Conservation (phyloP, 2,329 filamentous ascomycete species). For the Purpureocillium lavendulum region DNA sequence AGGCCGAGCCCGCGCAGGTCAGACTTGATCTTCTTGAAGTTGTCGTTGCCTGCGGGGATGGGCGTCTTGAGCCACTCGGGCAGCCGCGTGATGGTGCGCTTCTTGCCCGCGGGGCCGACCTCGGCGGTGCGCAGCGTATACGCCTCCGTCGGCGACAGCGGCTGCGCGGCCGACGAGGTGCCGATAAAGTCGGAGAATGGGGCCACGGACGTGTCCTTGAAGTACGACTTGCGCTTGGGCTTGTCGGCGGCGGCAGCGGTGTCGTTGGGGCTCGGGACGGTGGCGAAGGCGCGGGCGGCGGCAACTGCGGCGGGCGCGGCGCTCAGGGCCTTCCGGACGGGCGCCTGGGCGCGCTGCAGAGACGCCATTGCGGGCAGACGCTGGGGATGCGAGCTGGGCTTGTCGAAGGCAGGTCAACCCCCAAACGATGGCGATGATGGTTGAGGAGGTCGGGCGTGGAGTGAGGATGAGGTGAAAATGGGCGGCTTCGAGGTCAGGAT, state of each 20-base stretch:
- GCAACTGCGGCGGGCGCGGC: conserved; percentile 17
- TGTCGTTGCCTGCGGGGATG: conserved; percentile 70
- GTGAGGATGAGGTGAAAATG: background rate
- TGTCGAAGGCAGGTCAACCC: too few species aligned
- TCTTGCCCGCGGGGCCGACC: conserved; percentile 54
- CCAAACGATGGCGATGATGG: too few species aligned
- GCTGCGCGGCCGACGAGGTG: conserved; percentile 27
- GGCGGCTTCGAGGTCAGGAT: too few species aligned
- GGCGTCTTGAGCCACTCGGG: conserved; percentile 95
- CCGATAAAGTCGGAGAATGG: conserved; percentile 51
- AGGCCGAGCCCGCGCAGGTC: conserved; percentile 83
- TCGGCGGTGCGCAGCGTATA: conserved; percentile 54
- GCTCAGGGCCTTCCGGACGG: conserved; percentile 31
- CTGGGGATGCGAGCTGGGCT: too few species aligned
- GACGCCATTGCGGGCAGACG: conserved; percentile 8
- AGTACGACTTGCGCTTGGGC: conserved; percentile 39
- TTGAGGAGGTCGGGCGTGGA: background rate
- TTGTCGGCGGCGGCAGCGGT: conserved; percentile 13
- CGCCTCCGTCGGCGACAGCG: conserved; percentile 44
- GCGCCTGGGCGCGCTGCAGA: conserved; percentile 32
- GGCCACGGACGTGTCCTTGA: conserved; percentile 49
- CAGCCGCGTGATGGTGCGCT: conserved; percentile 62
- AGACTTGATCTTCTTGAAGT: conserved; percentile 91
- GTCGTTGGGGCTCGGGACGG: conserved; percentile 27
- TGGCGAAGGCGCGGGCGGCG: conserved; percentile 34